These are phyloP conservation scores for Polygonum maritimum DNA, from an alignment of 148 eudicot genomes.

Conservation along the genomic window DNA sequence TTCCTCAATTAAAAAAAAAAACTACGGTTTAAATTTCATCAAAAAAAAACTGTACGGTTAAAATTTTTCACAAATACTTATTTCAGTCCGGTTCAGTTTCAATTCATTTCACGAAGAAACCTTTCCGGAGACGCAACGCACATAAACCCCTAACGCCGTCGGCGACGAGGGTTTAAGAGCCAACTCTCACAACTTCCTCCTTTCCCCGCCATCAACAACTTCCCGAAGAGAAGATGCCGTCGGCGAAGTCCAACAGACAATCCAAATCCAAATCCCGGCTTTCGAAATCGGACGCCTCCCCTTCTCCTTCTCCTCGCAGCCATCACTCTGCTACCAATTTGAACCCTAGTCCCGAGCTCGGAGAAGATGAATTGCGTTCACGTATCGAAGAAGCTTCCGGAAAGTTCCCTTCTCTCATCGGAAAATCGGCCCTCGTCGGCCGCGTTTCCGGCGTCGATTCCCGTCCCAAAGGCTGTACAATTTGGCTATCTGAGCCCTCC, in stretches of 20 bases:
- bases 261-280: slow-evolving; percentile 28
- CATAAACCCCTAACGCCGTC: slow-evolving; percentile 8
- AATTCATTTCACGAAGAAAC: too few relatives aligned
- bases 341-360: slow-evolving; percentile 9
- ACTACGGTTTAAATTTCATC: too few relatives aligned
- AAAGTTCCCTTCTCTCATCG: slow-evolving; percentile 58
- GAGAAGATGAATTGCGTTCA: slow-evolving; percentile 26
- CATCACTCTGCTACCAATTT: slow-evolving; percentile 16
- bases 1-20: too few relatives aligned
- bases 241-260: slow-evolving; percentile 38
- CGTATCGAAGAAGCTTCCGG: slow-evolving; percentile 44
- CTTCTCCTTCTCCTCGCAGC: slow-evolving; percentile 21
- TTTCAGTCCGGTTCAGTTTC: too few relatives aligned
- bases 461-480: slow-evolving; percentile 40
- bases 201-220: neutral
- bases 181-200: slow-evolving; percentile 2
- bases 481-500: slow-evolving; percentile 81
- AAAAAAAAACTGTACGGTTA: too few relatives aligned
- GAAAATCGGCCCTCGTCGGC: slow-evolving; percentile 38
- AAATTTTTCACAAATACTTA: too few relatives aligned
- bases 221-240: slow-evolving; percentile 27
- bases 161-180: slow-evolving; percentile 10
- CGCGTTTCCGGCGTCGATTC: slow-evolving; percentile 27
- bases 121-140: neutral
- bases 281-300: slow-evolving; percentile 13